A percentile compares a stretch with the other conserved stretches of the same genome.
These are phyloP conservation scores for Lactarius indigo DNA, from an alignment of 768 basidiomycete species.

Conservation along the genomic window DNA sequence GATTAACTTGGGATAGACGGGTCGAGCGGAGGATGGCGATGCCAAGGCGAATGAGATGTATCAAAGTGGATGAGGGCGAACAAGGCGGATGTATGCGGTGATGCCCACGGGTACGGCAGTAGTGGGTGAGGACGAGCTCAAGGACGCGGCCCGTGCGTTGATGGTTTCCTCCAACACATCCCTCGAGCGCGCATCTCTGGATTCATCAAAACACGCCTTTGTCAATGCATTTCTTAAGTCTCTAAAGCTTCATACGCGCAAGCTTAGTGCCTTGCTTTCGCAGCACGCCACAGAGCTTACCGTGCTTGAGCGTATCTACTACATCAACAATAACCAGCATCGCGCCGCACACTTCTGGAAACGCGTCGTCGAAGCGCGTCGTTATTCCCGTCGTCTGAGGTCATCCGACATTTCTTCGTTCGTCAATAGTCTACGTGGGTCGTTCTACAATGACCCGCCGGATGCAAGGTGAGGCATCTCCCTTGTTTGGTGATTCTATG, in stretches of 20 bases:
- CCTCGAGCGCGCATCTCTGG: conserved; percentile 24
- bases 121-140: too few relatives aligned
- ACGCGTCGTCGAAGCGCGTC: conserved; percentile 56
- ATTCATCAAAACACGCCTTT: too few relatives aligned
- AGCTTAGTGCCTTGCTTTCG: conserved; percentile 43
- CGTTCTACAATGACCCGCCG: conserved; percentile 48
- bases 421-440: conserved; percentile 39
- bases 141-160: too few relatives aligned
- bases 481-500: not conserved
- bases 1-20: too few relatives aligned
- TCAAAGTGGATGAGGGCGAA: too few relatives aligned
- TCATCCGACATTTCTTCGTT: conserved; percentile 28
- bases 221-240: conserved; percentile 57
- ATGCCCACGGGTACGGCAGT: too few relatives aligned
- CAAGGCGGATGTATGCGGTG: too few relatives aligned
- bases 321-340: conserved; percentile 81
- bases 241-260: too few relatives aligned
- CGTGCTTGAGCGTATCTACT: conserved; percentile 65
- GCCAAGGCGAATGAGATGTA: too few relatives aligned
- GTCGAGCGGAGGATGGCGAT: too few relatives aligned
- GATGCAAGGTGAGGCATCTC: conserved; percentile 36
- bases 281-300: conserved; percentile 50
- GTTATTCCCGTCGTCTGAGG: conserved; percentile 41
- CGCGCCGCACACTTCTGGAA: conserved; percentile 67
- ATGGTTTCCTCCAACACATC: conserved; percentile 26